Base-by-base conservation (phyloP, 225 moss, liverwort and hornwort genomes). In the Pseudisothecium myosuroides region DNA sequence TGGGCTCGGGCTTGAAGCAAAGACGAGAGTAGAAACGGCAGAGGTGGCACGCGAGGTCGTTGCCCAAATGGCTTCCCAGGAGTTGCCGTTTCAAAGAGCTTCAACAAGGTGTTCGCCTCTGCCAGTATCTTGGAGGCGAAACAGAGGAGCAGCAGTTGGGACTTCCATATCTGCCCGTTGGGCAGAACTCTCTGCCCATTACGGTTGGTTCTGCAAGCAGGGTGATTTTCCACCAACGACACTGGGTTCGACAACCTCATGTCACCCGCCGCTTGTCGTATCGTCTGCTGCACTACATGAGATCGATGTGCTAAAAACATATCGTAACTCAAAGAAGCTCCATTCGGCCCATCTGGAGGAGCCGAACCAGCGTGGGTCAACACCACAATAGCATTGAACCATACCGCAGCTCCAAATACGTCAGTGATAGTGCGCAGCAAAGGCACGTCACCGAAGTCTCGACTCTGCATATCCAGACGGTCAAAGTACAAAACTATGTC, bases 321-420 rank as follows among this genome's bases (percentile, higher is more conserved):
- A 23, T 94, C 94, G 67, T 94, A 94, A 66, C 92, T 94, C 73
- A 94, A 77, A 77, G 94, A 89, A 85, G 88, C 91, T 80, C 94
- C 94, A 69, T 94, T 94, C 31, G 92, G 92, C 29, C 94, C 94
- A 82, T 94, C 94, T 21, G 94, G 94, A 88, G 94, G 94, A 36
- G 94, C 94, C 66, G 94, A 94, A 60, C 88, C 81, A 67, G 94
- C 92, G 88, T 94, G 94, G 34, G 94, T 94, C 76, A 94, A 90
- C 69, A 92, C 92, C 81, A 94, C 94, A 17, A 94, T 94, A 60
- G 94, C 94, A 85, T 94, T 94, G 62, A 94, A 94, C 94, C 94
- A 94, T 41, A 94, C 50, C 64, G 94, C 92, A 29, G 94, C 90
- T 83, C 94, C 94, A 58, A 94, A 94, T 62, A 92, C 75, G 52